Evolutionary conservation across 139 green algal species (phyloP).

Genomic region (Micromonas commoda): DNA sequence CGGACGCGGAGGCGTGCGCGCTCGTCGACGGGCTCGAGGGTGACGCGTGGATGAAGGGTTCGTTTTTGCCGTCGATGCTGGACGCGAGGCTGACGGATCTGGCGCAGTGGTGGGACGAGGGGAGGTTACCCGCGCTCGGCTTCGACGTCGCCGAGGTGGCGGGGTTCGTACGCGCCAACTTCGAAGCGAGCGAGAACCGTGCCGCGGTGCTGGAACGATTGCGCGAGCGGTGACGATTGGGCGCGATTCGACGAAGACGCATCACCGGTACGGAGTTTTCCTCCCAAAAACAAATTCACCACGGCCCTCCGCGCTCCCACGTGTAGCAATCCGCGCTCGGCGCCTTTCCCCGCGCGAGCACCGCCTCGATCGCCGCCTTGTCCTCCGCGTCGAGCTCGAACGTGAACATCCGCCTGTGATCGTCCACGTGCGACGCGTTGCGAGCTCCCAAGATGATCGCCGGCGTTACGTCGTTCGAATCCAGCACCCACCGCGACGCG

Average conservation of each 20-base stretch:
- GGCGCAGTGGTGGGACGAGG: too few species aligned
- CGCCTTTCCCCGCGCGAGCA: constrained; percentile 44
- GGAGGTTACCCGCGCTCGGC: too few species aligned
- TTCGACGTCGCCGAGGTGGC: too few species aligned
- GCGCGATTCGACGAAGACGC: too few species aligned
- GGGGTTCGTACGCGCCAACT: too few species aligned
- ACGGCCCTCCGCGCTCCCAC: constrained; percentile 64
- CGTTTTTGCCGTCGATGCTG: not conserved
- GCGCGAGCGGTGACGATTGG: too few species aligned
- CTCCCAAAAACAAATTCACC: too few species aligned
- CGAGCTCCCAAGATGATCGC: constrained; percentile 61
- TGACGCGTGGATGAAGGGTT: not conserved
- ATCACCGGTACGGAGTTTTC: too few species aligned
- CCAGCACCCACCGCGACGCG: constrained; percentile 68
- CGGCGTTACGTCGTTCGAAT: constrained; percentile 44
- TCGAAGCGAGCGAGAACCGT: too few species aligned
- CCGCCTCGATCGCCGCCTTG: constrained; percentile 48
- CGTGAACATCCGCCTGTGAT: constrained; percentile 54
- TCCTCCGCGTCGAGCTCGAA: constrained; percentile 62
- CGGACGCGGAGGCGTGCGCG: not conserved
- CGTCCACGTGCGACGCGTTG: constrained; percentile 59
- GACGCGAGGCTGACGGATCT: not conserved
- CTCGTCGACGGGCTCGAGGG: not conserved
- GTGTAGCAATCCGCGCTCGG: constrained; percentile 62
- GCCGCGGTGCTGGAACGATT: too few species aligned